These are phyloP conservation scores for Citeromyces matritensis DNA, from an alignment of 805 yeast genomes.

Conservation along the genomic window DNA sequence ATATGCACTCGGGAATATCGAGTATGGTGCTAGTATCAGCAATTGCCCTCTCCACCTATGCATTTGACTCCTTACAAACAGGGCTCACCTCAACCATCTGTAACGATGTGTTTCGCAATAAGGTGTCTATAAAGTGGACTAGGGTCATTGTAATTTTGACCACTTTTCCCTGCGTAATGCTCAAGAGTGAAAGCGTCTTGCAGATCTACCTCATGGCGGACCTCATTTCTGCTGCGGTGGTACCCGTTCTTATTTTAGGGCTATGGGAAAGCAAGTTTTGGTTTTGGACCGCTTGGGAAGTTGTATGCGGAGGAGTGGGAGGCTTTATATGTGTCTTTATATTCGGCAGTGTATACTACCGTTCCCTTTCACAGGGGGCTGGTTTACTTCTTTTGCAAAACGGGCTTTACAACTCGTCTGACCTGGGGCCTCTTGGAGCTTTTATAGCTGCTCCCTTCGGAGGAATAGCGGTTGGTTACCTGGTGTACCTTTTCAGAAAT, in stretches of 20 bases:
- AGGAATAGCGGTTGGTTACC: slow-evolving; percentile 47
- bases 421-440: slow-evolving; percentile 94
- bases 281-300: slow-evolving; percentile 67
- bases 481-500: no score
- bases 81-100: slow-evolving; percentile 83
- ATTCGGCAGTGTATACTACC: slow-evolving; percentile 73
- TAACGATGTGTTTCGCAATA: slow-evolving; percentile 81
- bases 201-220: slow-evolving; percentile 88
- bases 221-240: slow-evolving; percentile 71
- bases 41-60: slow-evolving; percentile 67
- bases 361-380: slow-evolving; percentile 63
- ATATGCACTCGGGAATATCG: slow-evolving; percentile 76
- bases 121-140: slow-evolving; percentile 46
- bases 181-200: slow-evolving; percentile 77
- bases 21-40: slow-evolving; percentile 71
- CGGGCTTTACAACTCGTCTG: slow-evolving; percentile 62
- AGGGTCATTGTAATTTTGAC: slow-evolving; percentile 58
- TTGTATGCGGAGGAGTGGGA: slow-evolving; percentile 73
- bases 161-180: slow-evolving; percentile 79
- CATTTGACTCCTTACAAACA: slow-evolving; percentile 79
- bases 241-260: slow-evolving; percentile 76
- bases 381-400: slow-evolving; percentile 57
- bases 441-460: slow-evolving; percentile 85
- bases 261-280: slow-evolving; percentile 42
- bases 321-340: slow-evolving; percentile 69